Evolutionary conservation across 805 yeast species (phyloP).

Genomic region (Kodamaea hsintzibuensis): DNA sequence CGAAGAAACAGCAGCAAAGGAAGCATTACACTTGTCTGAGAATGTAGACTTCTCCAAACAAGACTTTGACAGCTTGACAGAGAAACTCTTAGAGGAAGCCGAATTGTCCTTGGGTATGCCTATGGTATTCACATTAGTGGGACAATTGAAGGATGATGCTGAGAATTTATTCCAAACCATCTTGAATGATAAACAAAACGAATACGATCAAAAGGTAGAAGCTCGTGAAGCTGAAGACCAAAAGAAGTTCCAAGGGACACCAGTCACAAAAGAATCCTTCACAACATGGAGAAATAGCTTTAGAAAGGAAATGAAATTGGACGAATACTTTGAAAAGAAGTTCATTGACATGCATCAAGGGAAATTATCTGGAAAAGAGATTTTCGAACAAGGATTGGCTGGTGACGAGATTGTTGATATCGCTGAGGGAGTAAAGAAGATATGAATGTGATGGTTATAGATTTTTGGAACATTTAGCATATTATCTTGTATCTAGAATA

Average conservation of each 20-base stretch:
- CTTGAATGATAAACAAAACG: conserved; percentile 52
- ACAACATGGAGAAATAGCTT: conserved; percentile 70
- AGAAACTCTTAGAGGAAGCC: conserved; percentile 56
- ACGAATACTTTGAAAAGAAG: conserved; percentile 54
- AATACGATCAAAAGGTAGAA: conserved; percentile 57
- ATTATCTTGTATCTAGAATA: neutral
- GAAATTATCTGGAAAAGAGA: conserved; percentile 81
- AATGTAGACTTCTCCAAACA: conserved; percentile 51
- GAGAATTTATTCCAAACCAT: conserved; percentile 67
- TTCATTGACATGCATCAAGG: conserved; percentile 65
- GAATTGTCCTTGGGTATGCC: conserved; percentile 87
- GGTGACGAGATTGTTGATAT: conserved; percentile 40
- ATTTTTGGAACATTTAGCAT: neutral
- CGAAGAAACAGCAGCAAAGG: conserved; percentile 25
- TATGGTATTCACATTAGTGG: conserved; percentile 77
- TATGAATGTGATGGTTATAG: neutral
- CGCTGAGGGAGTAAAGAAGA: neutral
- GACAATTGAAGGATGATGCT: conserved; percentile 77
- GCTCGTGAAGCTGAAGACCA: conserved; percentile 81
- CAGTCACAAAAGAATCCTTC: conserved; percentile 80
- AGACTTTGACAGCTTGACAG: conserved; percentile 45
- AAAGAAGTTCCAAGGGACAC: conserved; percentile 86
- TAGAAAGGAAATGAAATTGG: conserved; percentile 71
- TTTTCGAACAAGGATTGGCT: conserved; percentile 87
- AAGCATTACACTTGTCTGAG: conserved; percentile 57